Base-by-base conservation (phyloP, 768 basidiomycete species). In the Amanita pallidorosea region DNA sequence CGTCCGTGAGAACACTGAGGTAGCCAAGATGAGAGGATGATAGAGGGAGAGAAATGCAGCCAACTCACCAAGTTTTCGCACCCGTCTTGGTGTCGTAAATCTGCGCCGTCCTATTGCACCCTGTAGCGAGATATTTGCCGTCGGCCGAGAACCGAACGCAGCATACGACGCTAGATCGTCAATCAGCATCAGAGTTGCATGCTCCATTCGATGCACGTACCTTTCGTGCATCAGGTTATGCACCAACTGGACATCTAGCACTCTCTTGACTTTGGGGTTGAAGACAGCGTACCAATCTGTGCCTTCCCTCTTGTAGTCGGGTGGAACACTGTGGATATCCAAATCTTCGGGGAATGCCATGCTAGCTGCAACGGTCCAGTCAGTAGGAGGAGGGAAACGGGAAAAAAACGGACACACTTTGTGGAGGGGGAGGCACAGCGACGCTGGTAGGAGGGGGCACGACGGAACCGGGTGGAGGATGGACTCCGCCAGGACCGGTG, bases 131-230 rank as follows among this genome's bases (percentile, higher is more conserved):
- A 58, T 74, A 88, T 64, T 88, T 90, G 15, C 95, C 95, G 61
- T 98, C 93, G 18, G 85, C 81, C 12, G 92, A 95, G 67, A 98
- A 96, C 50, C 86, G 80, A 7, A 97, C 93, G 62, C 93, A 97
- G 65, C 95, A 98, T 2, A 77, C 76, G 7, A 76, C 74, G 57
- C 76, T 76, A 49, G 0, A 33, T 17, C 22, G 18, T 15, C 20
- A 29, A 34, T 41, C 54, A 29, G 2, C 12, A 46, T 34, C 33
- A 47, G 27, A 40, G 44, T 41, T 29, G 17, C n/a, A 45, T n/a
- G 22, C 43, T 53, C 35, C 3, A 37, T 47, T 15, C 11, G 7
- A 36, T 35, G 51, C 47, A 63, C 70, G 49, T 61, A 91, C 89
- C 87, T 91, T 65, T 92, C 90, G 61, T 95, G 92, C 65, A 81